These are phyloP conservation scores for Wakefieldia striispora DNA, from an alignment of 768 basidiomycete species.

Conservation along the genomic window DNA sequence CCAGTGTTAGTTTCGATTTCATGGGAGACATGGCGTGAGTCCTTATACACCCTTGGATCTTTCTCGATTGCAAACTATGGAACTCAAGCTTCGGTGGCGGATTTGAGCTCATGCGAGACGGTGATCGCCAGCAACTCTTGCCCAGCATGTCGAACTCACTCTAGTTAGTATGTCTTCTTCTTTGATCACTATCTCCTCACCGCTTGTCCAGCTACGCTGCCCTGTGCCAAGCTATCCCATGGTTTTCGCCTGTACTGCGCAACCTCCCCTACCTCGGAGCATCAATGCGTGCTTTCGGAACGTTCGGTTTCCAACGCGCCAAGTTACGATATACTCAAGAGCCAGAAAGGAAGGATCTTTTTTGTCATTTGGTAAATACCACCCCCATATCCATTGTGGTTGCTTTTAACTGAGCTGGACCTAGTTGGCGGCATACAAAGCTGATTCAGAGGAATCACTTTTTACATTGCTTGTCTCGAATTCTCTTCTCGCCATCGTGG, in stretches of 20 bases:
- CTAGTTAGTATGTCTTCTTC: slow-evolving; percentile 18
- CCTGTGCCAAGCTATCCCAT: slow-evolving; percentile 21
- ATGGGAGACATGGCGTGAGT: slow-evolving; percentile 32
- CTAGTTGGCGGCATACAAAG: slow-evolving; percentile 26
- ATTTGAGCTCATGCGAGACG: slow-evolving; percentile 37
- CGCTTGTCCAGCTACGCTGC: slow-evolving; percentile 8
- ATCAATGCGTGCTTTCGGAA: slow-evolving; percentile 27
- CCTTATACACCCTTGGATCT: neutral
- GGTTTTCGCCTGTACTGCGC: slow-evolving; percentile 22
- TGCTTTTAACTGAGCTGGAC: slow-evolving; percentile 3
- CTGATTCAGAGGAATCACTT: slow-evolving; percentile 25
- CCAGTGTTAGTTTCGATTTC: slow-evolving; percentile 20
- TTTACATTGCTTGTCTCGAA: slow-evolving; percentile 35
- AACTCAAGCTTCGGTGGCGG: slow-evolving; percentile 36
- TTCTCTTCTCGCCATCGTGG: slow-evolving; percentile 38
- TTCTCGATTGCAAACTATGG: neutral
- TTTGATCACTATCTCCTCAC: slow-evolving; percentile 4
- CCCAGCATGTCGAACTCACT: slow-evolving; percentile 28
- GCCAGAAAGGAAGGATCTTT: slow-evolving; percentile 27
- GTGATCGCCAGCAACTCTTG: slow-evolving; percentile 34
- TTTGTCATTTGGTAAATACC: slow-evolving; percentile 42
- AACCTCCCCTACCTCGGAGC: slow-evolving; percentile 32
- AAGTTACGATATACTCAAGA: slow-evolving; percentile 23
- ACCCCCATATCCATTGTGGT: neutral
- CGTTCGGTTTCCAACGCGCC: slow-evolving; percentile 25